Evolutionary conservation across 192 early-diverging fungal genomes (phyloP).

Genomic region (Coemansia sp.): DNA sequence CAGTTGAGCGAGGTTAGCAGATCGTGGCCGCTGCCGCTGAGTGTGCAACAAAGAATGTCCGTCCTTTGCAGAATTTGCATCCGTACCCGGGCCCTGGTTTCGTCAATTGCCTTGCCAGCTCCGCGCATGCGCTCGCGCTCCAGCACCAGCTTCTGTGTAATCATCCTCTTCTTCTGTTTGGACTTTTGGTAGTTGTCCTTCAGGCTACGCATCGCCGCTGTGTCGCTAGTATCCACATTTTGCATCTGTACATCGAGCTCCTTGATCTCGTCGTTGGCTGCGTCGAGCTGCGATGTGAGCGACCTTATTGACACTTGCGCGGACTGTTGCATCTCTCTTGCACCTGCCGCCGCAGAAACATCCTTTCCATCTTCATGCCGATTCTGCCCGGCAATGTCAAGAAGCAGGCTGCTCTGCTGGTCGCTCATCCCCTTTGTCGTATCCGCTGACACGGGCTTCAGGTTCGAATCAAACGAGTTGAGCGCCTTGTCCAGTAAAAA

Average conservation of each 20-base stretch:
- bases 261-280: conserved; percentile 26
- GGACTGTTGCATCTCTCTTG: conserved; percentile 13
- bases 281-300: conserved; percentile 21
- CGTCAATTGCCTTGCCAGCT: conserved; percentile 47
- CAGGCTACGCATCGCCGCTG: conserved; percentile 14
- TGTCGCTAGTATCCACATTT: conserved; percentile 22
- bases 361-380: conserved; percentile 19
- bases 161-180: conserved; percentile 13
- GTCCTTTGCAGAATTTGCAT: conserved; percentile 71
- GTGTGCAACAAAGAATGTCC: conserved; percentile 83
- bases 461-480: conserved; percentile 20
- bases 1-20: conserved; percentile 63
- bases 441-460: not conserved
- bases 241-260: conserved; percentile 23
- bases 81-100: conserved; percentile 57
- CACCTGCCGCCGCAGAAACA: conserved; percentile 9
- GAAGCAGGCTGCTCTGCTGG: conserved; percentile 23
- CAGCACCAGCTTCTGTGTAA: conserved; percentile 15
- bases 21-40: conserved; percentile 87
- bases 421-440: conserved; percentile 12
- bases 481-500: conserved; percentile 65
- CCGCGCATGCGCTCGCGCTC: conserved; percentile 47
- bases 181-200: conserved; percentile 16
- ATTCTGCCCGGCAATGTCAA: conserved; percentile 23
- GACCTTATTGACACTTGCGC: conserved; percentile 13